Evolutionary conservation across 148 eudicot species (phyloP), one percentile per base, ranked within the genome.

Genomic region (Fagopyrum homotropicum): DNA sequence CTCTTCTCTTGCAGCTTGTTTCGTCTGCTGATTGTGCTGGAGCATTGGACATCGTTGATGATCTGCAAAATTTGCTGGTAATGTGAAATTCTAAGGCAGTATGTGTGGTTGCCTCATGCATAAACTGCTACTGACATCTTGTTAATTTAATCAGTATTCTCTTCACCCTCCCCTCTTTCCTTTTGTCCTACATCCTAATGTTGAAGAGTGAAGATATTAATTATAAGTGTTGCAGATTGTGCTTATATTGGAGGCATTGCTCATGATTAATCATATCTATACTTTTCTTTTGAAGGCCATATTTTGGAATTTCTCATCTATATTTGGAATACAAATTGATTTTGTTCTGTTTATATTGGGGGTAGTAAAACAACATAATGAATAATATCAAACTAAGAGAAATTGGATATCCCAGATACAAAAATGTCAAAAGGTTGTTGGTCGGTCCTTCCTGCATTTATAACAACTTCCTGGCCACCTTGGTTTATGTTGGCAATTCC

Each of bases 21-120:
- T 80, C 92, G 72, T 90, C 99, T 60, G 91, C 89, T 79, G 99
- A 95, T 84, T 95, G 94, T 89, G 93, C 96, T 82, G 99, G 99
- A 82, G 96, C 99, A 69, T 89, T 95, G 84, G 99, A 95, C 75
- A 82, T 95, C 74, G 91, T 85, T 69, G 97, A 92, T 83, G 99
- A 92, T 86, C 87, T 95, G 90, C 90, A 86, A 83, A 88, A 89
- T 79, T 85, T 95, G 77, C 79, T 95, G 99, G 99, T 95, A 90
- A 55, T 73, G 77, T 73, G 22, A 48, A 8, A 5, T 57, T 72
- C 35, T 19, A 35, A 45, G 46, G 40, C 74, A 72, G 50, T 48
- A 35, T 66, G 30, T 8, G 35, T 66, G 43, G 2, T 14, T 66
- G 46, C 70, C 46, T 35, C n/a, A 5, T 66, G 14, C 1, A 15